phyloP scores from a whole-genome alignment of 2,329 filamentous ascomycete species.

The Fusarium sp. region DNA sequence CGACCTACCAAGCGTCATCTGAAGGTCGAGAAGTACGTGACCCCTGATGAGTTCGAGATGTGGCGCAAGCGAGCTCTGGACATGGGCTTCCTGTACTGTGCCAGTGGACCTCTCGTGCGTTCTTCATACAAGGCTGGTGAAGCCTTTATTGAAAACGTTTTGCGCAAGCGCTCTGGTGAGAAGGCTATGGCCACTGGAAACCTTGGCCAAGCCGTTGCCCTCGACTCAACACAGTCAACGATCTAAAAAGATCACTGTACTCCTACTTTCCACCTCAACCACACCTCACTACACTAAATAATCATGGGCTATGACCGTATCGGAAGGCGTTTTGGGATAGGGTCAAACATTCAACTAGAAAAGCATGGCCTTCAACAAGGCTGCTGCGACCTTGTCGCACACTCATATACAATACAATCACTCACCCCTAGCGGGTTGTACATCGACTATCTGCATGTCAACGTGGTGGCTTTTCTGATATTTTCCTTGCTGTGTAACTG shows the following conservation, averaged over 20 bases:
- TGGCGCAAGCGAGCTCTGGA: slow-evolving; percentile 92
- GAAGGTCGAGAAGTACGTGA: slow-evolving; percentile 95
- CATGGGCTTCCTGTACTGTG: slow-evolving; percentile 96
- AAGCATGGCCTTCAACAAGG: slow-evolving; percentile 44
- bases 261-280: slow-evolving; percentile 10
- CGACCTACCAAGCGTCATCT: slow-evolving; percentile 97
- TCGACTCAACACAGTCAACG: slow-evolving; percentile 45
- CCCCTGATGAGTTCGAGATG: slow-evolving; percentile 87
- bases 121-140: slow-evolving; percentile 98
- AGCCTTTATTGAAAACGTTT: slow-evolving; percentile 97
- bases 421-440: slow-evolving; percentile 10
- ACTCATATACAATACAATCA: slow-evolving; percentile 25
- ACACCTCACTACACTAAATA: slow-evolving; percentile 32
- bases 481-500: slow-evolving; percentile 7
- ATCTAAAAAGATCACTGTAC: slow-evolving; percentile 25
- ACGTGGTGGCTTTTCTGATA: background rate
- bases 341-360: slow-evolving; percentile 42
- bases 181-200: slow-evolving; percentile 48
- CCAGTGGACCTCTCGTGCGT: slow-evolving; percentile 89
- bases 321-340: slow-evolving; percentile 40
- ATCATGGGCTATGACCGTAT: slow-evolving; percentile 40
- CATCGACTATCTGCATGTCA: slow-evolving; percentile 1
- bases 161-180: slow-evolving; percentile 77
- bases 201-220: slow-evolving; percentile 52
- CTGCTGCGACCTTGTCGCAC: slow-evolving; percentile 22